These are phyloP conservation scores for Coemansia sp. DNA, from an alignment of 192 early-diverging fungal genomes.

Conservation along the genomic window DNA sequence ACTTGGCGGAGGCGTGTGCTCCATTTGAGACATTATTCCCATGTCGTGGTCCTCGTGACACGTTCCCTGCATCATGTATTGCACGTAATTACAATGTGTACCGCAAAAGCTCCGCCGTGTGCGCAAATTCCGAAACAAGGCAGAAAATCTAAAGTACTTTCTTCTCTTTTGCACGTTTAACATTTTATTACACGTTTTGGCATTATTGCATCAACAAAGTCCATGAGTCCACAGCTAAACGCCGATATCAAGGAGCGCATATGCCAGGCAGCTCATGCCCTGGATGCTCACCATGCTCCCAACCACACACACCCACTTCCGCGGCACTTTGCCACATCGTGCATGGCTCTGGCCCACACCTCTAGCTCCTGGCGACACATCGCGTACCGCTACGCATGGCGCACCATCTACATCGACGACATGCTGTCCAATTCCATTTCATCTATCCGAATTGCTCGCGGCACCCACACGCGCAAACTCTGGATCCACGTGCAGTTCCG, in stretches of 20 bases:
- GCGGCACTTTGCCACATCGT: conserved; percentile 24
- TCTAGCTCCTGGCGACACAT: conserved; percentile 37
- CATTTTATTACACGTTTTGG: not conserved
- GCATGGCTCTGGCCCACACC: conserved; percentile 26
- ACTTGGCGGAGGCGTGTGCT: too few species aligned
- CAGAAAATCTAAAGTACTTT: too few species aligned
- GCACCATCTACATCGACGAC: conserved; percentile 38
- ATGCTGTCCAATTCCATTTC: conserved; percentile 1
- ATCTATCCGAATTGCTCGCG: conserved; percentile 15
- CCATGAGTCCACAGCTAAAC: conserved; percentile 21
- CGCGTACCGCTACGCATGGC: conserved; percentile 42
- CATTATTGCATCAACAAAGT: not conserved
- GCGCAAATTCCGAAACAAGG: too few species aligned
- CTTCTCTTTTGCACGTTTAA: too few species aligned
- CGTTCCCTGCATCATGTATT: too few species aligned
- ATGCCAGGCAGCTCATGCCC: conserved; percentile 22
- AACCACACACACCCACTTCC: not conserved
- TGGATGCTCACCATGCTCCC: not conserved
- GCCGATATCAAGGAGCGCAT: conserved; percentile 48
- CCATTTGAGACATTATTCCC: too few species aligned
- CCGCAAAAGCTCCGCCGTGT: too few species aligned
- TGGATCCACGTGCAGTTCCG: conserved; percentile 33
- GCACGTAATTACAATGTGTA: too few species aligned
- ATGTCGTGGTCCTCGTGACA: too few species aligned
- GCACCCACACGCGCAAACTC: conserved; percentile 32